These are phyloP conservation scores for Sporodiniella umbellata DNA, from an alignment of 371 early-diverging fungal species.

Conservation along the genomic window DNA sequence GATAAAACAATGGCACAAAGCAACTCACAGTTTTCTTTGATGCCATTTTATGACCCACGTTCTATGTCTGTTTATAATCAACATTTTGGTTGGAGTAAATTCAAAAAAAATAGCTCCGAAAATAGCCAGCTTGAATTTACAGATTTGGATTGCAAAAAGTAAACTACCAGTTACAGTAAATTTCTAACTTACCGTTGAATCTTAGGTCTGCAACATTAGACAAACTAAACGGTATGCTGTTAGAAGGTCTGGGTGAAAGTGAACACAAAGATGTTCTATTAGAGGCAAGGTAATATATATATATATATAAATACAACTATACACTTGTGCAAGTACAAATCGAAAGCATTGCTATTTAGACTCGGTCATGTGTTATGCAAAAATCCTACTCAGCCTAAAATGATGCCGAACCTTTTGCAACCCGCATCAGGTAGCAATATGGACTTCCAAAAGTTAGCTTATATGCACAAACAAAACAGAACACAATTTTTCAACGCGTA, in stretches of 20 bases:
- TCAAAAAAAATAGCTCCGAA: conserved; percentile 1
- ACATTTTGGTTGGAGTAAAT: conserved; percentile 29
- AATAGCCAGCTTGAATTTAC: not conserved
- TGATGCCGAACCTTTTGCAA: conserved; percentile 5
- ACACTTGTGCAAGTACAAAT: not conserved
- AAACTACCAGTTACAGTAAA: not conserved
- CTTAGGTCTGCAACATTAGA: conserved; percentile 1
- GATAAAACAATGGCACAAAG: conserved; percentile 16
- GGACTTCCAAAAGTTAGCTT: not conserved
- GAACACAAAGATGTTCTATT: conserved; percentile 12
- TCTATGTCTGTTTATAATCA: conserved; percentile 26
- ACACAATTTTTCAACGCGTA: conserved; percentile 27
- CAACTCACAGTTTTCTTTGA: conserved; percentile 3
- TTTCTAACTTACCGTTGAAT: not conserved
- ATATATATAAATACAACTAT: not conserved
- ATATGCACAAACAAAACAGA: conserved; percentile 7
- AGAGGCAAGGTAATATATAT: conserved; percentile 27
- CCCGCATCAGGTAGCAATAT: conserved; percentile 6
- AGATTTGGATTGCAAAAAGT: not conserved
- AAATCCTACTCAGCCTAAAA: conserved; percentile 9
- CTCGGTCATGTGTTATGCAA: conserved; percentile 34
- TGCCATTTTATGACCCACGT: conserved; percentile 30
- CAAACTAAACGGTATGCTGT: conserved; percentile 14
- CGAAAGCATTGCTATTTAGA: conserved; percentile 7
- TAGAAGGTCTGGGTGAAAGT: conserved; percentile 7